Evolutionary conservation across 257 asterid species (phyloP).

Genomic region (Primulina tabacum): DNA sequence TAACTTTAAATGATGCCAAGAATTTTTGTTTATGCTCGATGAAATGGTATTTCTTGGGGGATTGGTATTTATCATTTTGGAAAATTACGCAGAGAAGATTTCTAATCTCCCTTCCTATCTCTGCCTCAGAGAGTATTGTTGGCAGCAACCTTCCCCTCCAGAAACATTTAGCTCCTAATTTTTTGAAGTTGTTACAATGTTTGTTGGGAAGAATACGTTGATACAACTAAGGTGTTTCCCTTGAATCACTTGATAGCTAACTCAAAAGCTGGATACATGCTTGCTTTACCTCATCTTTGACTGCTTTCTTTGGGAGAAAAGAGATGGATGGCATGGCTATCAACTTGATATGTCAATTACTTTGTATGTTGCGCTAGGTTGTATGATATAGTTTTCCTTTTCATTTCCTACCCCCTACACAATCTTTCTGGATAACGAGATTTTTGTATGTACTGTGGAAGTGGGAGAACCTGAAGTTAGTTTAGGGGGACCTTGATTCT

Average conservation of each 20-base stretch:
- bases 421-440: neutral
- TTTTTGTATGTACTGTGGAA: neutral
- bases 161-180: neutral
- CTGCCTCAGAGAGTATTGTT: neutral
- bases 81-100: neutral
- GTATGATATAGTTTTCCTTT: neutral
- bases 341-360: neutral
- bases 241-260: neutral
- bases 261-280: neutral
- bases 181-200: neutral
- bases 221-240: neutral
- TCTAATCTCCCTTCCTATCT: neutral
- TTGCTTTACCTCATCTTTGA: neutral
- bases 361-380: neutral
- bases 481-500: neutral
- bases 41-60: neutral
- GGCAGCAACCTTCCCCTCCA: neutral
- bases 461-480: neutral
- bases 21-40: neutral
- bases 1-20: no score
- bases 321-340: neutral
- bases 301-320: neutral
- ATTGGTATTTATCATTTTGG: neutral
- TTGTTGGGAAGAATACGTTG: neutral
- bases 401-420: neutral